Evolutionary conservation across 75 land plant genomes (phyloP), one percentile per base, ranked within the genome.

Genomic region (Picea sitchensis): DNA sequence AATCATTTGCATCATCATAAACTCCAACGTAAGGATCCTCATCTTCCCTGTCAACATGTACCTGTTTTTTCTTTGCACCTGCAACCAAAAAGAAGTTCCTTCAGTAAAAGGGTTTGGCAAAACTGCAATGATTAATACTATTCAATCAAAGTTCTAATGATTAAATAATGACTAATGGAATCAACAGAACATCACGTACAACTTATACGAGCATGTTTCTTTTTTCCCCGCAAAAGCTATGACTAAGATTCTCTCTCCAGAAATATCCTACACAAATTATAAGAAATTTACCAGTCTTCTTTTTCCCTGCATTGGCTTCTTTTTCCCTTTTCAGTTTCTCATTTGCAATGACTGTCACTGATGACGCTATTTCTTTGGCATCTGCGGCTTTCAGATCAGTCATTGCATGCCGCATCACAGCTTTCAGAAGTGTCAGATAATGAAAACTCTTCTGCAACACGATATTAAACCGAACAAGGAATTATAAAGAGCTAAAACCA

Each of bases 311-410:
- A 78, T 82, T 81, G 34, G 99, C 94, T 78, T 96, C 99, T 69
- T 92, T 96, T 81, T 96, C 99, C 30, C 90, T 91, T 85, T 95
- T 96, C 41, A 96, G 80, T 84, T 95, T 96, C 79, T 96, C 99
- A 85, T 96, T 96, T 61, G 99, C 93, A 85, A 92, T 90, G 60
- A 96, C 98, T 54, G 95, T 83, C 58, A 92, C 77, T 51, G 93
- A 92, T 34, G 99, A 94, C 63, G 99, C 86, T 15, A 96, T 78
- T 18, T 94, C 99, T 81, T 96, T 96, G 4, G 97, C 95, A 87
- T 95, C 93, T 14, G 94, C 88, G 57, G 94, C 99, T 80, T 96
- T 96, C 76, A 96, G 59, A 18, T 86, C 68, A 41, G 86, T 78
- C 90, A 91, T 93, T 12, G 99, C 87, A 68, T 91, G 84, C 82